Percentiles rank a stretch among this genome's conserved stretches.
These are phyloP conservation scores for Alternaria viburni DNA, from an alignment of 2,329 filamentous ascomycete genomes.

Conservation along the genomic window DNA sequence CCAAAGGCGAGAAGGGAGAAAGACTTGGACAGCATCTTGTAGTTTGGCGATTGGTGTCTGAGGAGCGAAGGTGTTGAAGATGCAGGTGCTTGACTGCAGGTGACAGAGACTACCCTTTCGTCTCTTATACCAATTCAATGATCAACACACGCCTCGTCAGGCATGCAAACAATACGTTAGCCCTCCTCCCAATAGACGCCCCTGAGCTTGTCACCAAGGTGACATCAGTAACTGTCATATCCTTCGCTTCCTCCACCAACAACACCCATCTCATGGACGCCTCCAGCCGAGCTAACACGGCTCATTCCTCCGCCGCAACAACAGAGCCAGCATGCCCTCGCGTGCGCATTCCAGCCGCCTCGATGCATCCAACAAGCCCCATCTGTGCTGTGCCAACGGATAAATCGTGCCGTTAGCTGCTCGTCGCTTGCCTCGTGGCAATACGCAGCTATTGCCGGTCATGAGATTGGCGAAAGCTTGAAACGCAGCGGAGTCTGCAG, in stretches of 20 bases:
- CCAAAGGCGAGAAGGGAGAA: constrained; percentile 17
- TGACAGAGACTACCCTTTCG: background rate
- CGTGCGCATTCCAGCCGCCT: background rate
- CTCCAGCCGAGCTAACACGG: background rate
- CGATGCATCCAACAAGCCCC: background rate
- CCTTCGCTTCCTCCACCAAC: background rate
- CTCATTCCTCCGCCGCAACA: background rate
- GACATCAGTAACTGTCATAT: background rate
- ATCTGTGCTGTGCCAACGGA: background rate
- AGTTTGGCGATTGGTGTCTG: background rate
- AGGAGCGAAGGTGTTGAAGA: background rate
- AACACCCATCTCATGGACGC: background rate
- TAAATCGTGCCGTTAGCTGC: constrained; percentile 9
- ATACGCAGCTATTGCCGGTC: background rate
- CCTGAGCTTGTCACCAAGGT: background rate
- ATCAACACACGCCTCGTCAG: background rate
- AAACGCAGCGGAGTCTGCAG: background rate
- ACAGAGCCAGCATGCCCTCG: background rate
- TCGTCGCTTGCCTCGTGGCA: background rate
- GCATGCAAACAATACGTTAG: background rate
- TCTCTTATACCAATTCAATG: background rate
- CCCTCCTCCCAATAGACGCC: background rate
- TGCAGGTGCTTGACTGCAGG: background rate
- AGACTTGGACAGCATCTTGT: constrained; percentile 5
- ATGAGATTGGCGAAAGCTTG: constrained; percentile 10